These are phyloP conservation scores for Aspergillus uvarum DNA, from an alignment of 2,329 filamentous ascomycete species.

Conservation along the genomic window DNA sequence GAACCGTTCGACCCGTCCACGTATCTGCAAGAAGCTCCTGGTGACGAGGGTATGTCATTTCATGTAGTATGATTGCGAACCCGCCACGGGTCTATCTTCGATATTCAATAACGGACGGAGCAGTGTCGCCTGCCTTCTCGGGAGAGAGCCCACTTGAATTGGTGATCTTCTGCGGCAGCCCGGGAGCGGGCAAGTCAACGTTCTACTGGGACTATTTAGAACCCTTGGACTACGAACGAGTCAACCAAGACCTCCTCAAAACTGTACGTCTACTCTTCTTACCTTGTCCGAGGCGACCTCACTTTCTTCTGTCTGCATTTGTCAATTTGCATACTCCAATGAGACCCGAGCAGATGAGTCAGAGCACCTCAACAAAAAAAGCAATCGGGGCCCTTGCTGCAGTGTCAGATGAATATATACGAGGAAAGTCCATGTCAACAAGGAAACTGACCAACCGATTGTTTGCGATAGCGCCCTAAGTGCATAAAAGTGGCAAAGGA, in stretches of 20 bases:
- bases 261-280: constrained; percentile 45
- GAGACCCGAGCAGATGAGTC: background rate
- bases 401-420: background rate
- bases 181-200: constrained; percentile 87
- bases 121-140: constrained; percentile 42
- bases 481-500: constrained; percentile 71
- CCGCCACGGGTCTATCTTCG: background rate
- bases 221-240: constrained; percentile 74
- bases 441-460: constrained; percentile 5
- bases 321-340: background rate
- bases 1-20: constrained; percentile 69
- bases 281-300: background rate
- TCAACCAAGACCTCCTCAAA: constrained; percentile 90
- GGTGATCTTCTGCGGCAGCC: constrained; percentile 83
- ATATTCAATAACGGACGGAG: constrained; percentile 4
- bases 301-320: background rate
- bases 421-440: background rate
- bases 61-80: background rate
- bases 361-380: background rate
- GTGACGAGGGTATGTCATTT: constrained; percentile 32
- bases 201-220: constrained; percentile 79
- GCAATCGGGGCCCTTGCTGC: background rate
- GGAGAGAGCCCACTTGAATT: constrained; percentile 70
- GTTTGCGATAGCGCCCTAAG: constrained; percentile 52
- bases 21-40: constrained; percentile 46